Conservation (phyloP, 441 rosid genomes). For the Pelargonium myrrhifolium region DNA sequence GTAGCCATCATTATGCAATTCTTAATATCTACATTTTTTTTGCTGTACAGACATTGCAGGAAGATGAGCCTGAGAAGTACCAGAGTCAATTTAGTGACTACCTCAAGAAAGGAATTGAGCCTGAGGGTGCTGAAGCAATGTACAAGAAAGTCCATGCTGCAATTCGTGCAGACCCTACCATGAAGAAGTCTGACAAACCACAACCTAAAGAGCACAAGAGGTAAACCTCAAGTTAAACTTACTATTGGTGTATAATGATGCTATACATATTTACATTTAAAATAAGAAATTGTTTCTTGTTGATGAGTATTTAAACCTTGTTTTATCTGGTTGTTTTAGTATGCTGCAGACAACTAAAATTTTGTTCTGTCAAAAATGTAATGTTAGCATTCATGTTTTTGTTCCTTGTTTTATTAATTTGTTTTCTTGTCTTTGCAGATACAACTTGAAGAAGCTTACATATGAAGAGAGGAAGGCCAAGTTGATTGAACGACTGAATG, state of each 20-base stretch:
- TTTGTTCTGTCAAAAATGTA: too few relatives aligned
- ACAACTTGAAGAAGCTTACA: slow-evolving; percentile 7
- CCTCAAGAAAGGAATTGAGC: slow-evolving; percentile 63
- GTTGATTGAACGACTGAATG: background rate
- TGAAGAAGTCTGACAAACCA: slow-evolving; percentile 52
- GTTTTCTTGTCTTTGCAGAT: background rate
- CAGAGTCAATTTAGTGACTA: slow-evolving; percentile 68
- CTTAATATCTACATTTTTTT: background rate
- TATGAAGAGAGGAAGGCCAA: slow-evolving; percentile 1
- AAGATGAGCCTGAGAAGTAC: slow-evolving; percentile 87
- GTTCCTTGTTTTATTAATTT: background rate
- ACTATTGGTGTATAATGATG: too few relatives aligned
- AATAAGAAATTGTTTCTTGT: background rate
- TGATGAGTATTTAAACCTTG: background rate
- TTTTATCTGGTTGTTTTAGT: background rate
- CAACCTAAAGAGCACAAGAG: slow-evolving; percentile 74
- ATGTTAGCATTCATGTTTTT: background rate
- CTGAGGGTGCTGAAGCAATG: slow-evolving; percentile 54
- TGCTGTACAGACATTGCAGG: slow-evolving; percentile 40
- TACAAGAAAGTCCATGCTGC: slow-evolving; percentile 53
- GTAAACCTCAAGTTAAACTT: slow-evolving; percentile 21
- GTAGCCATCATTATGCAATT: background rate
- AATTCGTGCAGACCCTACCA: slow-evolving; percentile 49
- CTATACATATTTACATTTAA: background rate
- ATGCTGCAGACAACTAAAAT: too few relatives aligned